Conservation (phyloP, 345 rosid species). For the Bruguiera sexangula region DNA sequence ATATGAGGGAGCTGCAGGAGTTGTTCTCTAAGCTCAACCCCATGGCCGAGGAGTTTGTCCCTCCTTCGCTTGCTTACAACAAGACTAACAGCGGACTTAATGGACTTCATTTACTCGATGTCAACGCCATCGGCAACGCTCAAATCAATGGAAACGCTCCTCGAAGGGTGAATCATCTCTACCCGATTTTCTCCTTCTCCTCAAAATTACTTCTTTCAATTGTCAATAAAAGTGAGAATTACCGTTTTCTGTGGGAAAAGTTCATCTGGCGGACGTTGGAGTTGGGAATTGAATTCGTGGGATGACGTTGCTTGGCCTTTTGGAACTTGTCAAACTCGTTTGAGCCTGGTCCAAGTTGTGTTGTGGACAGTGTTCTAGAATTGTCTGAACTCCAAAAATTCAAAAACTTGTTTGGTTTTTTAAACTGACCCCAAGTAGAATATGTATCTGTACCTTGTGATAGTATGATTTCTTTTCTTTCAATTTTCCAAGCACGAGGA, state of each 20-base stretch:
- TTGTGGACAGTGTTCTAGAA: no score
- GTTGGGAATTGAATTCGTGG: neutral
- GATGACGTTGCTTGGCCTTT: neutral
- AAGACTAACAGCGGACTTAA: slow-evolving; percentile 24
- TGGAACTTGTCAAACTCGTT: neutral
- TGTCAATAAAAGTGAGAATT: no score
- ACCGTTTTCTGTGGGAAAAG: no score
- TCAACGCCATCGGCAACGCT: slow-evolving; percentile 34
- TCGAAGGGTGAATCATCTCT: slow-evolving; percentile 44
- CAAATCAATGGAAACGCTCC: slow-evolving; percentile 39
- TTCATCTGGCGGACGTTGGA: no score
- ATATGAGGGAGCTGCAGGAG: slow-evolving; percentile 75
- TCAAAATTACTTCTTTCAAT: no score
- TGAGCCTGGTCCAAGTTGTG: neutral
- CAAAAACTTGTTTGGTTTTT: no score
- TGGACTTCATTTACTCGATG: slow-evolving; percentile 10
- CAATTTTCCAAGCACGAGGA: slow-evolving; percentile 6
- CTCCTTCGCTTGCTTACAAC: slow-evolving; percentile 57
- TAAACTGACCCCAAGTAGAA: no score
- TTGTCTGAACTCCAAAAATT: no score
- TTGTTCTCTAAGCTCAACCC: slow-evolving; percentile 91
- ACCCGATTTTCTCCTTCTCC: no score
- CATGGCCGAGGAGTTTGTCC: slow-evolving; percentile 90
- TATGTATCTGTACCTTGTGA: no score
- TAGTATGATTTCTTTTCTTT: neutral